phyloP scores from a whole-genome alignment of 1,284 basidiomycete species.

The Laetiporus sulphureus region DNA sequence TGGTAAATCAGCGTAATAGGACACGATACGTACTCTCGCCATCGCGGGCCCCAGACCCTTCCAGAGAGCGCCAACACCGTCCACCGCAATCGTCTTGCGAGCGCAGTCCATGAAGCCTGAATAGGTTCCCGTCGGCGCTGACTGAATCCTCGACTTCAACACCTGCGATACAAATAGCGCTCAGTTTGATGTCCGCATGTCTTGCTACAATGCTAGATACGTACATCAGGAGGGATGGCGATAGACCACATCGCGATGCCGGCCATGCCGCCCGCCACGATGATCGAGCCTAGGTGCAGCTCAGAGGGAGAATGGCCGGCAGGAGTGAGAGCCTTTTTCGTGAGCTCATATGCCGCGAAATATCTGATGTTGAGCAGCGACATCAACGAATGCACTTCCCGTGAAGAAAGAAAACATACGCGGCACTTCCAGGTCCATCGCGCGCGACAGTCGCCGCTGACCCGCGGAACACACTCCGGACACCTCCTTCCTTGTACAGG shows the following conservation, averaged over 20 bases:
- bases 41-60: constrained; percentile 98
- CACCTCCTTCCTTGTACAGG: constrained; percentile 91
- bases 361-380: constrained; percentile 50
- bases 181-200: too few species aligned
- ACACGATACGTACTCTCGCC: constrained; percentile 62
- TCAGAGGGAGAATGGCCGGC: constrained; percentile 71
- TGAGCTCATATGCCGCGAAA: constrained; percentile 95
- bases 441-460: constrained; percentile 88
- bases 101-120: constrained; percentile 92
- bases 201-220: too few species aligned
- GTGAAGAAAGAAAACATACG: constrained; percentile 73
- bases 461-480: constrained; percentile 91
- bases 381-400: not conserved
- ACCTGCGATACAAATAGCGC: too few species aligned
- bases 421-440: constrained; percentile 95
- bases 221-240: constrained; percentile 90
- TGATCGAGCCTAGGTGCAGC: constrained; percentile 83
- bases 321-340: constrained; percentile 83
- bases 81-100: constrained; percentile 86
- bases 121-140: constrained; percentile 95
- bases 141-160: constrained; percentile 94
- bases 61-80: constrained; percentile 89
- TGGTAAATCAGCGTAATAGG: constrained; percentile 7
- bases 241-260: constrained; percentile 98
- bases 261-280: constrained; percentile 90